Base-by-base conservation (phyloP, 306 rosid species). In the Aeschynomene evenia region DNA sequence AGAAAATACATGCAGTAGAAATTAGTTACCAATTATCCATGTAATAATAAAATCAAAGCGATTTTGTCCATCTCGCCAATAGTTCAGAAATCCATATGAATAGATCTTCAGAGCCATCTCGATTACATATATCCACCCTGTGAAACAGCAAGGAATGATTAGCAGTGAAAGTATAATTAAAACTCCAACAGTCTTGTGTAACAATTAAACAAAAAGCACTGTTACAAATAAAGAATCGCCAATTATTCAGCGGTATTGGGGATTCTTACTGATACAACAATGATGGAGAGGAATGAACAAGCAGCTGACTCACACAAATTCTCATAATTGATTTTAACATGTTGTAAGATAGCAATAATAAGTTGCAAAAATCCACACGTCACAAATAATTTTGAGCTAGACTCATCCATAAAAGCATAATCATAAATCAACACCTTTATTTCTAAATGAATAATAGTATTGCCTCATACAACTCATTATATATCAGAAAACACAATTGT, bases 61-160 rank as follows among this genome's bases (percentile, higher is more conserved):
- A 74, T 91, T 94, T 80, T 91, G 97, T 49, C 96, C 97, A 85
- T 91, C 96, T 63, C 87, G 90, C 99, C 96, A 94, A 77, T 94
- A 94, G 80, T 94, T 94, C 82, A 55, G 73, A 72, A 94, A 94
- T 73, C 99, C 99, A 80, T 24, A 87, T 4, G 99, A 65, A 76
- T 85, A 94, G 75, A 94, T 69, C 77, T 88, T 94, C 70, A 88
- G 74, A 83, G 80, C 83, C 99, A 94, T 94, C 80, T 94, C 99
- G 40, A 91, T 34, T 20, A 94, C 87, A 66, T 94, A 94, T 52
- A 94, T 70, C 99, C 99, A 94, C 68, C 99, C 99, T 94, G 87
- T 75, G 69, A 76, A 76, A 57, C 20, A 52, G 59, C 55, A 83
- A 73, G 52, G 4, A 82, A 63, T 6, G 8, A 64, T 80, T 74